Base-by-base conservation (phyloP, 345 rosid genomes). In the Aquilaria sinensis region DNA sequence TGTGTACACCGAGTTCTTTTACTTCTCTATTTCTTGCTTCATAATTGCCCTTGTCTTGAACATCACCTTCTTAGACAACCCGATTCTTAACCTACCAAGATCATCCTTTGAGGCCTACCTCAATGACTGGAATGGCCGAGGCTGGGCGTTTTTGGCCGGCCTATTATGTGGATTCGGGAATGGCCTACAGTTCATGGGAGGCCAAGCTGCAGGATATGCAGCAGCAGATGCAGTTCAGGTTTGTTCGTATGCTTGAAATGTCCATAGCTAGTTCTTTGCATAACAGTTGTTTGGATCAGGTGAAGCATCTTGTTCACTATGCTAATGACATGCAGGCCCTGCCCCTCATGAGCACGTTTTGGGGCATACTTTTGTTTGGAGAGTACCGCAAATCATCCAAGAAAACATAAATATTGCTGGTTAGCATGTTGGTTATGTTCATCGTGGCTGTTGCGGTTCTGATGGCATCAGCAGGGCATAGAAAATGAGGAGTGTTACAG, bases 221-320 rank as follows among this genome's bases (percentile, higher is more conserved):
- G 88, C 89, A 0, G 85, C 91, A 46, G 84, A 81, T 77, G 85
- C 86, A 33, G 87, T 88, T 68, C 91, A 82, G 90, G 95, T 87
- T 64, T 62, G 72, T 65, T 50, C 3, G 13, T 50, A 50, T 43
- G 14, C 23, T 16, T 16, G 23, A n/a, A 29, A 3, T 3, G 12
- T 32, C 6, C 56, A n/a, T 12, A 6, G 13, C 3, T 50, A 50
- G n/a, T 50, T 53, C 33, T 12, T 47, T 5, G 30, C 31, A 12
- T 16, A 31, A 31, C 51, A 16, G 23, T 16, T 37, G 43, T 8
- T 37, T 8, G 8, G 43, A 37, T 37, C 2, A 4, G 2, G 8
- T 37, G 3, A 37, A 37, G 43, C 43, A 4, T 37, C 43, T 37
- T 37, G 8, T 37, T 62, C 11, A 5, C n/a, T 33, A 31, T 64